phyloP scores from a whole-genome alignment of 768 basidiomycete species.

The Multifurca ochricompacta region DNA sequence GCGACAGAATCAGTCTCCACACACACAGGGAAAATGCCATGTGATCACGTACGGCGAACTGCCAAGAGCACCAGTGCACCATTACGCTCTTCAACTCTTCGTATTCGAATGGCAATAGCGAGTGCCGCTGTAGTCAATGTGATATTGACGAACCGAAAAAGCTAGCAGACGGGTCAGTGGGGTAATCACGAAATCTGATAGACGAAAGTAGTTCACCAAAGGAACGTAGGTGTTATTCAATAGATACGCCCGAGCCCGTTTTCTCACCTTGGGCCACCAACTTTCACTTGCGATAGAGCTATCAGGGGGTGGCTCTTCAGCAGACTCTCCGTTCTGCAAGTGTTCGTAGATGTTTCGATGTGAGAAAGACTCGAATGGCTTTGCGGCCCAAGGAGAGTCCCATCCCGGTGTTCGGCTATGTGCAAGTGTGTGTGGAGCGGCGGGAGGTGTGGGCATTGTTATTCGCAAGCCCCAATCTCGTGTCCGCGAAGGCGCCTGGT shows the following conservation, averaged over 20 bases:
- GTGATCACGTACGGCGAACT: constrained; percentile 42
- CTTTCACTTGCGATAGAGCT: constrained; percentile 16
- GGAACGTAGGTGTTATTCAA: constrained; percentile 73
- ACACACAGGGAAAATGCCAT: constrained; percentile 39
- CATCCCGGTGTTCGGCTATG: constrained; percentile 55
- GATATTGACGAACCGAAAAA: constrained; percentile 81
- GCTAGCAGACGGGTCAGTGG: constrained; percentile 33
- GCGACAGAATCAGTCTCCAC: background rate
- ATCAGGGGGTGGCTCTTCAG: constrained; percentile 3
- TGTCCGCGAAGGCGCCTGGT: constrained; percentile 11
- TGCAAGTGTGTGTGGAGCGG: constrained; percentile 40
- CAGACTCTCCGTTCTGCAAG: constrained; percentile 7
- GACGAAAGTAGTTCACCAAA: constrained; percentile 40
- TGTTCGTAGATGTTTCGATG: constrained; percentile 7
- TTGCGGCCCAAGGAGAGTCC: constrained; percentile 61
- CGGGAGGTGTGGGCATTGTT: constrained; percentile 29
- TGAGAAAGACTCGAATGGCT: constrained; percentile 24
- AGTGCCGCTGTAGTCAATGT: constrained; percentile 73
- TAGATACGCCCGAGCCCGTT: constrained; percentile 56
- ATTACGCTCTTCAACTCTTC: constrained; percentile 43
- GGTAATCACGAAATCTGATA: background rate
- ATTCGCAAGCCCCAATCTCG: constrained; percentile 22
- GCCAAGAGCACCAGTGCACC: constrained; percentile 65
- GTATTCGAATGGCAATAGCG: constrained; percentile 71
- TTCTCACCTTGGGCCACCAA: constrained; percentile 31